phyloP scores from a whole-genome alignment of 2,329 filamentous ascomycete species.

The Fusarium ambrosium region DNA sequence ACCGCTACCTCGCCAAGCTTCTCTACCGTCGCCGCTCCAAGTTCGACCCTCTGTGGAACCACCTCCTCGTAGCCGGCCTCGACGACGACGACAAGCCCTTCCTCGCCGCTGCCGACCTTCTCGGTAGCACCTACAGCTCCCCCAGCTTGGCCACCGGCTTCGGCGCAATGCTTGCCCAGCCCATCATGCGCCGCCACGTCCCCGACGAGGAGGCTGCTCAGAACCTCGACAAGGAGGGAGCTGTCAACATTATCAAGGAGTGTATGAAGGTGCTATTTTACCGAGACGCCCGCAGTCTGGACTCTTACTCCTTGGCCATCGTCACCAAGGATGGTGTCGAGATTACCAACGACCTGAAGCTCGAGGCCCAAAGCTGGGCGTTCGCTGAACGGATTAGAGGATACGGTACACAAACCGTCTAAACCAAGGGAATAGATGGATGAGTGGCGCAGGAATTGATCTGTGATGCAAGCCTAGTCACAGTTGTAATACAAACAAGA shows the following conservation, averaged over 20 bases:
- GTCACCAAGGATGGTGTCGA: slow-evolving; percentile 92
- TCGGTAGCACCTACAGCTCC: slow-evolving; percentile 90
- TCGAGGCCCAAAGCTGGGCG: slow-evolving; percentile 97
- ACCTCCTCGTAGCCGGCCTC: slow-evolving; percentile 89
- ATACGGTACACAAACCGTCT: slow-evolving; percentile 87
- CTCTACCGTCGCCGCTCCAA: slow-evolving; percentile 95
- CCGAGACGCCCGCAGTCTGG: slow-evolving; percentile 92
- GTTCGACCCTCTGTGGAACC: slow-evolving; percentile 98
- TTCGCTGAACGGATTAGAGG: slow-evolving; percentile 96
- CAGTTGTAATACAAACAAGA: slow-evolving; percentile 21
- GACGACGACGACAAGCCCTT: slow-evolving; percentile 86
- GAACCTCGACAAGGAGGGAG: slow-evolving; percentile 80
- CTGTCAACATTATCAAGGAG: slow-evolving; percentile 85
- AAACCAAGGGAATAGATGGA: slow-evolving; percentile 32
- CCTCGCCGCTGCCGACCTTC: slow-evolving; percentile 89
- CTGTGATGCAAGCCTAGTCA: slow-evolving; percentile 16
- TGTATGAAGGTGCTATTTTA: slow-evolving; percentile 99
- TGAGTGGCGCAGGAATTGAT: slow-evolving; percentile 9
- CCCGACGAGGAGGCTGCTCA: slow-evolving; percentile 85
- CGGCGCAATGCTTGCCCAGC: slow-evolving; percentile 91
- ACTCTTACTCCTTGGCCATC: slow-evolving; percentile 91
- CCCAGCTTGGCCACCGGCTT: slow-evolving; percentile 95
- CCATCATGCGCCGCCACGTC: slow-evolving; percentile 86
- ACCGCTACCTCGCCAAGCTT: slow-evolving; percentile 96
- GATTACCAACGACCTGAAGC: slow-evolving; percentile 84